Conservation (phyloP, 352 stramenopile genomes). For the Globisporangium spinosum region DNA sequence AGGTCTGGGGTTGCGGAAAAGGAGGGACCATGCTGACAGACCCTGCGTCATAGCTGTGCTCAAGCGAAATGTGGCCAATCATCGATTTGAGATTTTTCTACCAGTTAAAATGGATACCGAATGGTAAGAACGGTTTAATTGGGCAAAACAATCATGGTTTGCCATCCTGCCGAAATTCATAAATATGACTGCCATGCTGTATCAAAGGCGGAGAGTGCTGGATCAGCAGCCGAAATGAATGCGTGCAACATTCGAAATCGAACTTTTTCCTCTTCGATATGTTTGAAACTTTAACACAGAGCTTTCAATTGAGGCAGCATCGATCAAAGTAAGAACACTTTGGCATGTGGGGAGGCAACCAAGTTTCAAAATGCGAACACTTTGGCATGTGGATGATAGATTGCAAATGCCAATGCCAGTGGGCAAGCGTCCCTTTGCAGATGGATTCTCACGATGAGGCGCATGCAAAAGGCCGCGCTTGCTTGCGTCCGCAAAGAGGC, state of each 20-base stretch:
- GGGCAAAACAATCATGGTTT: neutral
- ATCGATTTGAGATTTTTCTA: neutral
- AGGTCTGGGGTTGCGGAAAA: neutral
- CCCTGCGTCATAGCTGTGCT: slow-evolving; percentile 1
- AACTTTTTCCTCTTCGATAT: neutral
- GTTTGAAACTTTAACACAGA: neutral
- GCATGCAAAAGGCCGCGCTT: neutral
- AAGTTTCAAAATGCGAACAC: neutral
- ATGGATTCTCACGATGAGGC: neutral
- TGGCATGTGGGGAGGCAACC: neutral
- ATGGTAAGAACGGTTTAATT: neutral
- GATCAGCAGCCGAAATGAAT: neutral
- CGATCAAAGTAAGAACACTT: neutral
- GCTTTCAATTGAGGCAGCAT: neutral
- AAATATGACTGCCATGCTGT: neutral
- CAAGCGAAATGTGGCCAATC: neutral
- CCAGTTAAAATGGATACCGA: neutral
- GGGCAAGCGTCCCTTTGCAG: neutral
- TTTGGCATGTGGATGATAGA: neutral
- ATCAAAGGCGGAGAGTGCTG: neutral
- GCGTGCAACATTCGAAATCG: slow-evolving; percentile 1
- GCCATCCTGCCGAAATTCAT: neutral
- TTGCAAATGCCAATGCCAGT: neutral
- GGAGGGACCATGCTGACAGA: slow-evolving; percentile 5
- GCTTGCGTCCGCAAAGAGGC: neutral